A percentile compares a stretch with the other conserved stretches of the same genome.
These are phyloP conservation scores for Aspergillus phoenicis DNA, from an alignment of 2,329 filamentous ascomycete species.

Conservation along the genomic window DNA sequence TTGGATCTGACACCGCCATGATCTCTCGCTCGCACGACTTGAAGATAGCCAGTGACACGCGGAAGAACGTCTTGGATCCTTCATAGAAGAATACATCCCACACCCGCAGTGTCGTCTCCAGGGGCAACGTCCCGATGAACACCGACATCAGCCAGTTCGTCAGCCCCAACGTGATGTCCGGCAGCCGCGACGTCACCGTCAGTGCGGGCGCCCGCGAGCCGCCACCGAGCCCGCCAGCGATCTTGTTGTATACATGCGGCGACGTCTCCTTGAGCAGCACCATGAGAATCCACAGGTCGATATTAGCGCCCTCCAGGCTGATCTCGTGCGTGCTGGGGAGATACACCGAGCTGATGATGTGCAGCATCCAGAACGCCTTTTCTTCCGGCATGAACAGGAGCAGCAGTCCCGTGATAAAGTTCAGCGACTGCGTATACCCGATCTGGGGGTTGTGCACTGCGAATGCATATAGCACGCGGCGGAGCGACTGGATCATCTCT, in stretches of 20 bases:
- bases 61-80: slow-evolving; percentile 89
- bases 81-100: slow-evolving; percentile 98
- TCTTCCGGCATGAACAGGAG: slow-evolving; percentile 91
- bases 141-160: slow-evolving; percentile 99
- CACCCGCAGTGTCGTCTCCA: slow-evolving; percentile 86
- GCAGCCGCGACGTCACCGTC: slow-evolving; percentile 60
- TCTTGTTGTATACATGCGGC: slow-evolving; percentile 82
- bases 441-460: slow-evolving; percentile 87
- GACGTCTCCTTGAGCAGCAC: slow-evolving; percentile 77
- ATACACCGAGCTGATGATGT: slow-evolving; percentile 85
- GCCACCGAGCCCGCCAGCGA: slow-evolving; percentile 64
- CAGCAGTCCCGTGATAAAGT: slow-evolving; percentile 88
- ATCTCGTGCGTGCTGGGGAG: slow-evolving; percentile 90
- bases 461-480: slow-evolving; percentile 85
- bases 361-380: slow-evolving; percentile 88
- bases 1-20: slow-evolving; percentile 75
- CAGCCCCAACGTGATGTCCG: slow-evolving; percentile 87
- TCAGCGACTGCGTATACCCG: slow-evolving; percentile 93
- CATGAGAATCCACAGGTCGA: slow-evolving; percentile 94
- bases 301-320: slow-evolving; percentile 86
- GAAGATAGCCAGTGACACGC: slow-evolving; percentile 87
- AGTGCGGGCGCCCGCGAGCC: slow-evolving; percentile 46
- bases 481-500: slow-evolving; percentile 75
- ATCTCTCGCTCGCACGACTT: slow-evolving; percentile 84
- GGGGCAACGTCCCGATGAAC: slow-evolving; percentile 88